A percentile compares a stretch with the other conserved stretches of the same genome.
Evolutionary conservation across 257 asterid genomes (phyloP).

Genomic region (Solanum gracilifrons): DNA sequence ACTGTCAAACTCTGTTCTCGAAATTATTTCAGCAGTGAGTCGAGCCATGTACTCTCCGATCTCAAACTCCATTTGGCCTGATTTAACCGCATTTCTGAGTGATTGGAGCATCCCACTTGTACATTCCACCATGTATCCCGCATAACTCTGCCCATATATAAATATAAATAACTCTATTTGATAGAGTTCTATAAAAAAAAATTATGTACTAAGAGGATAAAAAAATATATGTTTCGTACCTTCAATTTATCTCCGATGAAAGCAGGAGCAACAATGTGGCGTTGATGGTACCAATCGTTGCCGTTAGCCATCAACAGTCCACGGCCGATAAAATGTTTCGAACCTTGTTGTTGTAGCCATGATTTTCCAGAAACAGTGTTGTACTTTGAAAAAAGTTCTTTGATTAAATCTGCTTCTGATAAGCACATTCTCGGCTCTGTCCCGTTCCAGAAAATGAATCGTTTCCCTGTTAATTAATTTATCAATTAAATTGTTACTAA

Average conservation of each 20-base stretch:
- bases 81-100: slow-evolving; percentile 18
- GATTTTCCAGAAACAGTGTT: slow-evolving; percentile 68
- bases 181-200: no score
- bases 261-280: slow-evolving; percentile 89
- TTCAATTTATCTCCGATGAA: slow-evolving; percentile 77
- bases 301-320: slow-evolving; percentile 96
- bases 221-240: slow-evolving; percentile 17
- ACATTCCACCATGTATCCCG: slow-evolving; percentile 78
- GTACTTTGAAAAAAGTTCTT: slow-evolving; percentile 59
- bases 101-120: slow-evolving; percentile 46
- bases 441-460: slow-evolving; percentile 81
- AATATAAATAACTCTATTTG: background rate
- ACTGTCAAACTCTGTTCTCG: slow-evolving; percentile 68
- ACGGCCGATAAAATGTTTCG: slow-evolving; percentile 72
- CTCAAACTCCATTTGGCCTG: slow-evolving; percentile 53
- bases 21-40: slow-evolving; percentile 79
- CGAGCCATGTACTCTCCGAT: slow-evolving; percentile 71
- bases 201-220: background rate
- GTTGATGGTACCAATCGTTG: slow-evolving; percentile 70
- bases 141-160: slow-evolving; percentile 40
- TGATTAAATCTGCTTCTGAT: slow-evolving; percentile 52
- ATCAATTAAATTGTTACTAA: background rate
- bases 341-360: slow-evolving; percentile 79
- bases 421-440: slow-evolving; percentile 77
- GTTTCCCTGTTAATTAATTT: slow-evolving; percentile 33